These are phyloP conservation scores for Agrostemma githago DNA, from an alignment of 148 eudicot species.

Conservation along the genomic window DNA sequence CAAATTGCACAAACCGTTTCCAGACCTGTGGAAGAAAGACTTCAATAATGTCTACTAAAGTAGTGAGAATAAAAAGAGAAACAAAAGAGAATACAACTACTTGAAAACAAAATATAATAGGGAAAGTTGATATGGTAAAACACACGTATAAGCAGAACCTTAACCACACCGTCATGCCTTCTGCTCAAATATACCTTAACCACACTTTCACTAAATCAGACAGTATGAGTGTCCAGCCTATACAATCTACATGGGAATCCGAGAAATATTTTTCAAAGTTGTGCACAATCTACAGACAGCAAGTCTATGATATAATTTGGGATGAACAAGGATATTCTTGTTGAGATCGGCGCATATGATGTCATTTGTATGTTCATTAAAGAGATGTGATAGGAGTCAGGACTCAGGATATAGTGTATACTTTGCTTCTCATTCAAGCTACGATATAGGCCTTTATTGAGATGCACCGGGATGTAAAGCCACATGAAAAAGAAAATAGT, in stretches of 20 bases:
- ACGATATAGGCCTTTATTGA: not conserved
- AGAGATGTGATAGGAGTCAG: not conserved
- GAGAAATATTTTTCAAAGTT: not conserved
- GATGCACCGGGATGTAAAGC: not conserved
- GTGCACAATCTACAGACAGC: not conserved
- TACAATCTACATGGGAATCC: not conserved
- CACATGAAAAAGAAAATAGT: not conserved
- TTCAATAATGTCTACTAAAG: not conserved
- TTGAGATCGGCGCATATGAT: not conserved
- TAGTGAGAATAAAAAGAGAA: not conserved
- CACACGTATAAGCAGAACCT: not conserved
- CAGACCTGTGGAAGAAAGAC: constrained; percentile 58
- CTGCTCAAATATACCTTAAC: not conserved
- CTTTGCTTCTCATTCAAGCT: not conserved
- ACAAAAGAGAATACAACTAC: not conserved
- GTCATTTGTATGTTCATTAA: constrained; percentile 4
- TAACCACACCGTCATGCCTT: not conserved
- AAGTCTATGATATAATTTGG: not conserved
- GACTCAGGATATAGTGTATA: not conserved
- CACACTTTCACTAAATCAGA: not conserved
- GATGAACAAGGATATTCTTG: not conserved
- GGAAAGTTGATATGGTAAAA: not conserved
- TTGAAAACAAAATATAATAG: not conserved
- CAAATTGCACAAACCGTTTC: constrained; percentile 87
- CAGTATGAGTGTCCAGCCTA: not conserved